Evolutionary conservation across 495 filamentous ascomycete species (phyloP).

Genomic region (Penicillium goetzii): DNA sequence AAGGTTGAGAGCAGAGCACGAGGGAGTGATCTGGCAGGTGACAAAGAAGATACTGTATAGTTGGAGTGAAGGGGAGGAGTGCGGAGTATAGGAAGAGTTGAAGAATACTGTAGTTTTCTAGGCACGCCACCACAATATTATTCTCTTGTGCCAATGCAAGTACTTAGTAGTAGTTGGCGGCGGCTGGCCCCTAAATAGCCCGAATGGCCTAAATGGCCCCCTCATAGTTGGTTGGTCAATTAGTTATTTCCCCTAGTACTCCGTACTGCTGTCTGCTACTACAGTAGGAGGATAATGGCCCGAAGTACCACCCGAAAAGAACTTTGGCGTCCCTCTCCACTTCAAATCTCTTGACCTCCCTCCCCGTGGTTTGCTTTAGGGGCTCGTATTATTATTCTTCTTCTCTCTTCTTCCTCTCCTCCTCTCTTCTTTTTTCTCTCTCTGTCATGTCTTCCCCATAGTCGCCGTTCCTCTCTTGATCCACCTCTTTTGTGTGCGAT

Average conservation of each 20-base stretch:
- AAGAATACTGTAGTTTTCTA: neutral
- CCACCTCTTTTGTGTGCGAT: neutral
- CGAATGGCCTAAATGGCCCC: neutral
- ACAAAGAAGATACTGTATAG: too few relatives aligned
- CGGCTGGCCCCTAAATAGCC: neutral
- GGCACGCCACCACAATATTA: neutral
- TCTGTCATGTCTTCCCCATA: slow-evolving; percentile 13
- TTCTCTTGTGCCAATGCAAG: neutral
- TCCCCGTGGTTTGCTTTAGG: neutral
- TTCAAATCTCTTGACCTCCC: neutral
- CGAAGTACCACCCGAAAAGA: neutral
- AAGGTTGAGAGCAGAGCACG: neutral
- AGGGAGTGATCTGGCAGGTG: neutral
- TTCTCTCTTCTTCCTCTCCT: neutral
- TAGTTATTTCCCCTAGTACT: neutral
- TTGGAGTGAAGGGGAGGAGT: neutral
- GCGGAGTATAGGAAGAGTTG: neutral
- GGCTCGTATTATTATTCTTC: neutral
- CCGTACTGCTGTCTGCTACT: neutral
- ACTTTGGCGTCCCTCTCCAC: slow-evolving; percentile 1
- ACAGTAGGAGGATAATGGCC: neutral
- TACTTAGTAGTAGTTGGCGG: neutral
- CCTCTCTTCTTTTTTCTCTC: neutral
- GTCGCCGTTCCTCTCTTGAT: neutral
- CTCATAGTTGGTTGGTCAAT: neutral